These are phyloP conservation scores for Thielaviopsis euricoi DNA, from an alignment of 2,329 filamentous ascomycete species.

Conservation along the genomic window DNA sequence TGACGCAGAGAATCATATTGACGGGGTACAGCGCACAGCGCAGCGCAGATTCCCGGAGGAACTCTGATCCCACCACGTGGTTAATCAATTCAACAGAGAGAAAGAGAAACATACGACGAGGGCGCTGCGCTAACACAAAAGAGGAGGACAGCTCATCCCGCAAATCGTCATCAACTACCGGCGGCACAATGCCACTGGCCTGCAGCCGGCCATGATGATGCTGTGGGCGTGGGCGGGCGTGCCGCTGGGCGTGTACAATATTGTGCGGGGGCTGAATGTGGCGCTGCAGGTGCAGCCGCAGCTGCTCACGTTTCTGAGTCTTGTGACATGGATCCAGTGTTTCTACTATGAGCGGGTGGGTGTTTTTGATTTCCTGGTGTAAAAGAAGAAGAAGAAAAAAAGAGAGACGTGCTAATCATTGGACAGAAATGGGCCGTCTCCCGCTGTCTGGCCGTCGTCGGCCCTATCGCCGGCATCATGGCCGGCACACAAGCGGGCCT, in stretches of 20 bases:
- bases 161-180: conserved; percentile 54
- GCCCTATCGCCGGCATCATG: conserved; percentile 37
- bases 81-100: no score
- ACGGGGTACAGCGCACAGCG: no score
- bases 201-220: conserved; percentile 57
- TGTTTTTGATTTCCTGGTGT: not conserved
- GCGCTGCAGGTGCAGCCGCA: conserved; percentile 27
- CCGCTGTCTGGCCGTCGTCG: conserved; percentile 30
- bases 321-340: conserved; percentile 28
- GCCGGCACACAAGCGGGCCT: conserved; percentile 41
- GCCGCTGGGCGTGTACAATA: conserved; percentile 39
- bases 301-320: conserved; percentile 25
- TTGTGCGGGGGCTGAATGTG: conserved; percentile 25
- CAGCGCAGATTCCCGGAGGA: no score
- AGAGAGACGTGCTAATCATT: not conserved
- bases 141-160: conserved; percentile 48
- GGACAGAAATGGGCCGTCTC: conserved; percentile 35
- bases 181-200: conserved; percentile 45
- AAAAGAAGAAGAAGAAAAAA: not conserved
- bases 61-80: no score
- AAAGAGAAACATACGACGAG: no score
- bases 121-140: no score
- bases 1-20: no score
- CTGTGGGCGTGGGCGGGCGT: conserved; percentile 53
- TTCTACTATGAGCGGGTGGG: conserved; percentile 25